Percentiles rank a stretch among this genome's conserved stretches.
Conservation (phyloP, 192 early-diverging fungal genomes). For the Backusella tarrabulga region DNA sequence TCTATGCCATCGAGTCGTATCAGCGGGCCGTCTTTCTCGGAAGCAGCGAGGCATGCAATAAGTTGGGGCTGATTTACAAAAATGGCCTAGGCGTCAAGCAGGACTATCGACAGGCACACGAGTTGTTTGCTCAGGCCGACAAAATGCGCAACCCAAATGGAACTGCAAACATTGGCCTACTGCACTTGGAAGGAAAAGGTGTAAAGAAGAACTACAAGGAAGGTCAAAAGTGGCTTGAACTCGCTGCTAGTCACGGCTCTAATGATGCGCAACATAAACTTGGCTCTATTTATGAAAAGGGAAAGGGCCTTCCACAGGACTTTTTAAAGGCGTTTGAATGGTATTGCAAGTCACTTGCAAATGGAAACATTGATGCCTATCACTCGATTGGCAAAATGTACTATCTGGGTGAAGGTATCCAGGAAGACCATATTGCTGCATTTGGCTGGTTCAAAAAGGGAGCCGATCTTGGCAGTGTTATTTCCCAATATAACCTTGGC, state of each 20-base stretch:
- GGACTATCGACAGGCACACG: neutral
- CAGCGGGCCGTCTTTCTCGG: neutral
- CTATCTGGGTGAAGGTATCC: neutral
- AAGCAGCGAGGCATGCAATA: neutral
- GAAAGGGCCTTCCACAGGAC: neutral
- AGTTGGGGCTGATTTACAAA: neutral
- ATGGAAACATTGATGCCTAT: neutral
- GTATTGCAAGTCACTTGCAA: neutral
- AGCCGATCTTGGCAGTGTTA: neutral
- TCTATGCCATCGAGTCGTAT: neutral
- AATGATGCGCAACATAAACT: neutral
- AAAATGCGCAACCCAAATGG: slow-evolving; percentile 5
- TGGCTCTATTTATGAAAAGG: neutral
- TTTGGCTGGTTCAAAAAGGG: neutral
- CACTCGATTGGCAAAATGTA: neutral
- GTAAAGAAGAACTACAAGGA: neutral
- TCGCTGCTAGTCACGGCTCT: neutral
- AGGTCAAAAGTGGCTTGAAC: neutral
- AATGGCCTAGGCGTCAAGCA: neutral
- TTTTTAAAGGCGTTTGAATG: neutral
- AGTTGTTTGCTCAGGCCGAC: neutral
- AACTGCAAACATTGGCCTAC: neutral
- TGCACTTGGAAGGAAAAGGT: neutral
- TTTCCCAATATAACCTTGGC: neutral
- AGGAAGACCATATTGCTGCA: neutral